Percentiles rank a stretch among this genome's conserved stretches.
phyloP scores from a whole-genome alignment of 2,329 filamentous ascomycete genomes.

The Fusarium guadeloupense region DNA sequence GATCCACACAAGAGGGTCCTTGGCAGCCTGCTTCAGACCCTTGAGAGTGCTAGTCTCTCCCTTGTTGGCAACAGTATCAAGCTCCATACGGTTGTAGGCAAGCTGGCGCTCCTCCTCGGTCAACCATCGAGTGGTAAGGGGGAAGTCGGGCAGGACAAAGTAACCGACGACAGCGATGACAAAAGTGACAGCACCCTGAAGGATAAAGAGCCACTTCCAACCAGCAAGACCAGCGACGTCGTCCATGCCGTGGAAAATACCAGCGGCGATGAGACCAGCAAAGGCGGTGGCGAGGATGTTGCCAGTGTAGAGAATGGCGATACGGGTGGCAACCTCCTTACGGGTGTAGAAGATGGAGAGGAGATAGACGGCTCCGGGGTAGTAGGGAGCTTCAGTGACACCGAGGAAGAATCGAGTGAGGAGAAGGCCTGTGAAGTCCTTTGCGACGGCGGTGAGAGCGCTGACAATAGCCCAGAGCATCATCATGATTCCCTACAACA shows the following conservation, averaged over 20 bases:
- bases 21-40: slow-evolving; percentile 55
- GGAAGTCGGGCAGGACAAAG: slow-evolving; percentile 50
- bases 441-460: slow-evolving; percentile 57
- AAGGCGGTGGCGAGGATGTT: slow-evolving; percentile 51
- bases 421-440: slow-evolving; percentile 60
- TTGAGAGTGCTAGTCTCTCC: slow-evolving; percentile 52
- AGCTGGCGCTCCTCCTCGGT: slow-evolving; percentile 56
- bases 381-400: slow-evolving; percentile 54
- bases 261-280: slow-evolving; percentile 56
- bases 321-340: slow-evolving; percentile 55
- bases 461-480: slow-evolving; percentile 59
- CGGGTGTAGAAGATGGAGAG: slow-evolving; percentile 65
- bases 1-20: slow-evolving; percentile 59
- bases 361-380: slow-evolving; percentile 51
- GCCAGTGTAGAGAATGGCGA: slow-evolving; percentile 57
- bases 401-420: slow-evolving; percentile 56
- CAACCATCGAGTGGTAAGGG: slow-evolving; percentile 54
- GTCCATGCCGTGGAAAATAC: slow-evolving; percentile 50
- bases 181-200: slow-evolving; percentile 63
- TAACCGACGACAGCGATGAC: slow-evolving; percentile 41
- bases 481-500: slow-evolving; percentile 51
- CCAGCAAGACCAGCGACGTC: slow-evolving; percentile 40
- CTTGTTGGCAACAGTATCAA: slow-evolving; percentile 57
- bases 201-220: slow-evolving; percentile 66
- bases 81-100: slow-evolving; percentile 53